Percentiles rank a stretch among this genome's conserved stretches.
Conservation (phyloP, 2,329 filamentous ascomycete genomes). For the Paraconiothyrium brasiliense region DNA sequence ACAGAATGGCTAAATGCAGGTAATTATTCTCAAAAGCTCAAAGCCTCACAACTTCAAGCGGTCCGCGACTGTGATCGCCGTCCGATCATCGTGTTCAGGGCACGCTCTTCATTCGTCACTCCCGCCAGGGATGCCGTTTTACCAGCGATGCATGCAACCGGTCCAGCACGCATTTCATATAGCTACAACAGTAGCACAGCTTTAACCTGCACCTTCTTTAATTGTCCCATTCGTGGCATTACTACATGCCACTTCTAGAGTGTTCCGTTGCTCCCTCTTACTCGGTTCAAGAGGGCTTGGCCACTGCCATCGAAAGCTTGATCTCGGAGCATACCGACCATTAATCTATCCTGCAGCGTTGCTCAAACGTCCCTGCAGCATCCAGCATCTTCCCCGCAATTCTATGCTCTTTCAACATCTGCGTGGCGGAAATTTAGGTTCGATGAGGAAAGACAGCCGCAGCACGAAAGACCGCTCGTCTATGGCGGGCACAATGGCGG, state of each 20-base stretch:
- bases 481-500: conserved; percentile 2
- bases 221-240: conserved; percentile 11
- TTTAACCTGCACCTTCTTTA: not conserved
- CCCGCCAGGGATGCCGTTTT: not conserved
- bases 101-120: not conserved
- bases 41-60: not conserved
- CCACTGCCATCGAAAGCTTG: conserved; percentile 4
- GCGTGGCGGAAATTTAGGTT: conserved; percentile 4
- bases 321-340: not conserved
- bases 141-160: not conserved
- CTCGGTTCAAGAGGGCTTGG: conserved; percentile 6
- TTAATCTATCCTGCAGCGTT: conserved; percentile 5
- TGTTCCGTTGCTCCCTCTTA: not conserved
- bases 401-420: not conserved
- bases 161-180: conserved; percentile 1
- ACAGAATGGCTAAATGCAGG: conserved; percentile 1
- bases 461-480: not conserved
- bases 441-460: conserved; percentile 1
- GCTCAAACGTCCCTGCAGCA: conserved; percentile 5
- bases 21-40: not conserved
- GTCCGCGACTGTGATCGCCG: not conserved
- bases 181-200: not conserved
- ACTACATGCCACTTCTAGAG: not conserved
- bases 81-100: not conserved
- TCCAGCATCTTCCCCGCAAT: conserved; percentile 3